Evolutionary conservation across 208 protist species (phyloP).

Genomic region (Crithidia thermophila): DNA sequence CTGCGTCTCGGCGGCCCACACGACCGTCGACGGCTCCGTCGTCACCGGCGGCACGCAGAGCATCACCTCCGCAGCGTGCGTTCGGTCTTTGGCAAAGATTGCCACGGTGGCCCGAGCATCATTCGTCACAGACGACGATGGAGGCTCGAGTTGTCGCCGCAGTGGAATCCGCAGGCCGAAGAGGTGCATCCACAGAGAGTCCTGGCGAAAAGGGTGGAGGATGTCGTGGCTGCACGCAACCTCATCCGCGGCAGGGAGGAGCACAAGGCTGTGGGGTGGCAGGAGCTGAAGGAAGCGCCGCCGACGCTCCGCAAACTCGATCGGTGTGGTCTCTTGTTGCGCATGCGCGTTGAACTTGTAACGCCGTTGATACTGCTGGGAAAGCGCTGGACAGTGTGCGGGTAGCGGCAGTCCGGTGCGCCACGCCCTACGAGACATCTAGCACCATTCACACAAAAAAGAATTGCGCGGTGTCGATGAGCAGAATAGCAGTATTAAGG

Average conservation of each 20-base stretch:
- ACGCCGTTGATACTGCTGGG: background rate
- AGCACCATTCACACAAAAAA: background rate
- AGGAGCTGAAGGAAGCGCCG: conserved; percentile 34
- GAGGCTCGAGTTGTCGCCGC: conserved; percentile 30
- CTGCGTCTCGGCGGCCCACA: conserved; percentile 32
- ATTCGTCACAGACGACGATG: conserved; percentile 8
- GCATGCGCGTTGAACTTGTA: too few relatives aligned
- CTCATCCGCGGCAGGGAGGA: conserved; percentile 50
- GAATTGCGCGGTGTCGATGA: too few relatives aligned
- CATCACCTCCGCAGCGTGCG: conserved; percentile 12
- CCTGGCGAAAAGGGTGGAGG: conserved; percentile 36
- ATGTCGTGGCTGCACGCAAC: conserved; percentile 40
- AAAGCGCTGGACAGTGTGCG: background rate
- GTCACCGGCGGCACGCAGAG: conserved; percentile 42
- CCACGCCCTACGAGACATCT: background rate
- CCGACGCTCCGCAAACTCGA: conserved; percentile 44
- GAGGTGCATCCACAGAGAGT: conserved; percentile 58
- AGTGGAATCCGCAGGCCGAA: conserved; percentile 41
- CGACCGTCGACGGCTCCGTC: conserved; percentile 17
- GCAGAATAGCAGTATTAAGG: too few relatives aligned
- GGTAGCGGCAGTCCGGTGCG: background rate
- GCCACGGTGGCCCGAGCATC: conserved; percentile 37
- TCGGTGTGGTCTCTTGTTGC: conserved; percentile 8
- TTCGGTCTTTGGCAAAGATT: conserved; percentile 25
- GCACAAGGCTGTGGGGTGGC: conserved; percentile 36